Conservation (phyloP, 768 basidiomycete species). For the Suillus decipiens region DNA sequence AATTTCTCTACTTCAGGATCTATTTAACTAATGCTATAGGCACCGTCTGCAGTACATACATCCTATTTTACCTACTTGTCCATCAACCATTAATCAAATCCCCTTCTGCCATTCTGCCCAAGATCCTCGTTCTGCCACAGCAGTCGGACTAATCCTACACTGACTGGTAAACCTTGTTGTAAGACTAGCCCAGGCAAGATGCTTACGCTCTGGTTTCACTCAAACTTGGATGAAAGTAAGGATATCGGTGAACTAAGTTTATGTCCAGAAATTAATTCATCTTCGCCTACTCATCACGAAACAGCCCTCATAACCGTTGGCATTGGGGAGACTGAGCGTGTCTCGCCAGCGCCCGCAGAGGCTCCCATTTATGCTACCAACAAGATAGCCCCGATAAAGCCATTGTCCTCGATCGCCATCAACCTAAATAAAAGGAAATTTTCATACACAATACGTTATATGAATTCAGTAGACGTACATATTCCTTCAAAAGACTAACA, state of each 20-base stretch:
- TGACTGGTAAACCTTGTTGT: not conserved
- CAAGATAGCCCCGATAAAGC: constrained; percentile 84
- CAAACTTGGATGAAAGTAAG: not conserved
- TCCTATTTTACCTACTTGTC: not conserved
- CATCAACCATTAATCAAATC: not conserved
- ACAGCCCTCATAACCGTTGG: constrained; percentile 83
- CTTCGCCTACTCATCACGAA: constrained; percentile 73
- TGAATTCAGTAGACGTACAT: constrained; percentile 47
- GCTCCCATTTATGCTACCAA: constrained; percentile 68
- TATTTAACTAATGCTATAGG: not conserved
- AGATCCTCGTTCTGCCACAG: not conserved
- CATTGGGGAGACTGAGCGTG: constrained; percentile 62
- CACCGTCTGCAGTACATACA: not conserved
- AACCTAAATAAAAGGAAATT: constrained; percentile 43
- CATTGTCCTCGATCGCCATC: constrained; percentile 77
- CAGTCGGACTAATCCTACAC: not conserved
- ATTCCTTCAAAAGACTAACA: constrained; percentile 81
- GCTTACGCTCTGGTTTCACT: not conserved
- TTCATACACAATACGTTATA: constrained; percentile 4
- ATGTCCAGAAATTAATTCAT: constrained; percentile 26
- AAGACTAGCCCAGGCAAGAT: not conserved
- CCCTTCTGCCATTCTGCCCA: not conserved
- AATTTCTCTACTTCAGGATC: not conserved
- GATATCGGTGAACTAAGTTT: not conserved
- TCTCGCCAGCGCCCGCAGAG: constrained; percentile 89